Evolutionary conservation across 1,284 basidiomycete genomes (phyloP), one percentile per base, ranked within the genome.

Genomic region (Porphyrellus sp.): DNA sequence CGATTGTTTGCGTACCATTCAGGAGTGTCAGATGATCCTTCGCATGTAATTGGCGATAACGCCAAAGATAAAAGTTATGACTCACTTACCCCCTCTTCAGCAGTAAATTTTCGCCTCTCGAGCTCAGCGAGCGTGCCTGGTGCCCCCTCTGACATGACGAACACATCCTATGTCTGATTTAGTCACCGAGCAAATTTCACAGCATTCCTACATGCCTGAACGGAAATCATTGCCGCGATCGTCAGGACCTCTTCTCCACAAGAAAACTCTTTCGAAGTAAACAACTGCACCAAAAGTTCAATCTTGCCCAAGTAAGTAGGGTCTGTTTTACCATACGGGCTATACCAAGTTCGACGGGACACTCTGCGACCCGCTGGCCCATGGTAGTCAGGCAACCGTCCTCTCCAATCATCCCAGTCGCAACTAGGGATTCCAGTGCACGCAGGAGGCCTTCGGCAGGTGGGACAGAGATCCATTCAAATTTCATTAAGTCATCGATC

Each of bases 221-320:
- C 82, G 5, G 91, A 81, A 9, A 89, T 91, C 93, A 99, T 98
- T 0, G 96, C 93, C 1, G 94, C 89, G 54, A 99, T 97, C 0
- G 92, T 93, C 48, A 99, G 73, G 40, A 97, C 90, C 67, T 99
- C 96, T 64, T 95, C 88, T 3, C 93, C 91, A 62, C 96, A 99
- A 57, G 79, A 78, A 63, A 86, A 89, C 12, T 89, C 84, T 60
- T 86, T 83, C 5, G 93, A 95, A 54, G 79, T 83, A 61, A 98
- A 89, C 6, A 98, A 70, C 94, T 97, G 75, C 73, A 40, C n/a
- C 24, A 28, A 33, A 25, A 15, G 15, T 18, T 57, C 15, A 56
- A 46, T 23, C 25, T 12, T n/a, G 13, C 25, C 9, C 39, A 43
- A 33, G 35, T 7, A 30, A 25, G 12, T 8, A 21, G 9, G 6